These are phyloP conservation scores for Scedosporium apiospermum DNA, from an alignment of 2,329 filamentous ascomycete species.

Conservation along the genomic window DNA sequence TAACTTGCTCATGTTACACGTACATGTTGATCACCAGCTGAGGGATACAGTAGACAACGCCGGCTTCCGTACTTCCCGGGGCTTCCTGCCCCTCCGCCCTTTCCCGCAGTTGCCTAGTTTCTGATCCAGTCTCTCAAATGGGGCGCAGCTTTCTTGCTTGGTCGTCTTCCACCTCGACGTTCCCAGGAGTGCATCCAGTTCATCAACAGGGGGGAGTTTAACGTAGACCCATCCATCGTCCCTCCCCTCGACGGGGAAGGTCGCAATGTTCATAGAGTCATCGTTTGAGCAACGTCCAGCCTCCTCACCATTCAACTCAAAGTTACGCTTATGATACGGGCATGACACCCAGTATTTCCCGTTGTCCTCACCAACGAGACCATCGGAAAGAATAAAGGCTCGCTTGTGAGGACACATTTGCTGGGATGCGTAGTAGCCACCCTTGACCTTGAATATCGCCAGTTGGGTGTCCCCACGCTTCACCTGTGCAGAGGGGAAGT, in stretches of 20 bases:
- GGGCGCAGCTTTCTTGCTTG: constrained; percentile 50
- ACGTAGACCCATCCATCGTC: constrained; percentile 69
- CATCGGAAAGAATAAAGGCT: constrained; percentile 80
- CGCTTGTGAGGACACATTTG: constrained; percentile 95
- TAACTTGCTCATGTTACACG: neutral
- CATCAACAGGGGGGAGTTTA: constrained; percentile 68
- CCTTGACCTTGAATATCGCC: constrained; percentile 74
- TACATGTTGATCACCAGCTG: neutral
- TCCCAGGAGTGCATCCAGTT: constrained; percentile 70
- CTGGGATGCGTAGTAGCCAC: constrained; percentile 75
- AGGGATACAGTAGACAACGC: neutral
- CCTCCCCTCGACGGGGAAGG: constrained; percentile 67
- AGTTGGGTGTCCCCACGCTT: constrained; percentile 86
- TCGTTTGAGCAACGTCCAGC: constrained; percentile 69
- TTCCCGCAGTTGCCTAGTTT: constrained; percentile 15
- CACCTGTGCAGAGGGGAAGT: constrained; percentile 65
- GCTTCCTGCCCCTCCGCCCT: neutral
- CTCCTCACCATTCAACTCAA: constrained; percentile 46
- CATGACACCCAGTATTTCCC: constrained; percentile 60
- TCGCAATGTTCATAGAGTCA: constrained; percentile 66
- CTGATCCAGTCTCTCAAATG: constrained; percentile 34
- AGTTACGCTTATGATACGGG: constrained; percentile 86
- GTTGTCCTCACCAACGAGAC: constrained; percentile 62
- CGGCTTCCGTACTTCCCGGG: neutral
- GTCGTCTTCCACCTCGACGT: constrained; percentile 71